Evolutionary conservation across 2,329 filamentous ascomycete species (phyloP).

Genomic region (Pseudogymnoascus sp.): DNA sequence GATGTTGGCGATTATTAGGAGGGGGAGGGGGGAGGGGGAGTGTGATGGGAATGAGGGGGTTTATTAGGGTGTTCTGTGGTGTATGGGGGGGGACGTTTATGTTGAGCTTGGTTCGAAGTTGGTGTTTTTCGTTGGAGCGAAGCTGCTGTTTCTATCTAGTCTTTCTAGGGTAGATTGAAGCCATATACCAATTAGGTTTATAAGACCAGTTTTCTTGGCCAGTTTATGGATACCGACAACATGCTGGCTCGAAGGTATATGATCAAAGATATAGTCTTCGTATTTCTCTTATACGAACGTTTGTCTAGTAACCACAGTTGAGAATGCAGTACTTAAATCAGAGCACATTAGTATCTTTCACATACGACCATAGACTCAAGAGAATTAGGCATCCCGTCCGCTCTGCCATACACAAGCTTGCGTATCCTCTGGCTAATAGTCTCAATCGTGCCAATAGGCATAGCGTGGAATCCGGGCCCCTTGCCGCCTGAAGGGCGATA

Average conservation of each 20-base stretch:
- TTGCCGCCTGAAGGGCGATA: too few species aligned
- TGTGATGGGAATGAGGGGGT: background rate
- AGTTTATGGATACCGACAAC: background rate
- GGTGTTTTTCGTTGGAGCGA: background rate
- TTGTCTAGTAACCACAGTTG: too few species aligned
- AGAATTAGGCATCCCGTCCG: too few species aligned
- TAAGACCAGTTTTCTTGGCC: background rate
- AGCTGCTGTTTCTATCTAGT: background rate
- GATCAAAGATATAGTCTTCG: too few species aligned
- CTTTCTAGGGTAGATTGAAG: background rate
- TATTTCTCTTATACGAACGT: too few species aligned
- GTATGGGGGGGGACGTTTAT: background rate
- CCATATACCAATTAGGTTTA: background rate
- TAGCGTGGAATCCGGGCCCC: too few species aligned
- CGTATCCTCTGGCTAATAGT: too few species aligned
- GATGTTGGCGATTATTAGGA: slow-evolving; percentile 54
- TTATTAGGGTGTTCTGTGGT: background rate
- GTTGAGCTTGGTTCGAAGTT: background rate
- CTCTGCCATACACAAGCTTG: too few species aligned
- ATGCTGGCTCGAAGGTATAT: background rate
- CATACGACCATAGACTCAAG: too few species aligned
- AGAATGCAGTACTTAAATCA: too few species aligned
- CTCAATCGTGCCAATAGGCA: too few species aligned
- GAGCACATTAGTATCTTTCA: too few species aligned
- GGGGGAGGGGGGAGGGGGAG: slow-evolving; percentile 15